Evolutionary conservation across 768 basidiomycete species (phyloP), one percentile per base, ranked within the genome.

Genomic region (Cubamyces lactineus): DNA sequence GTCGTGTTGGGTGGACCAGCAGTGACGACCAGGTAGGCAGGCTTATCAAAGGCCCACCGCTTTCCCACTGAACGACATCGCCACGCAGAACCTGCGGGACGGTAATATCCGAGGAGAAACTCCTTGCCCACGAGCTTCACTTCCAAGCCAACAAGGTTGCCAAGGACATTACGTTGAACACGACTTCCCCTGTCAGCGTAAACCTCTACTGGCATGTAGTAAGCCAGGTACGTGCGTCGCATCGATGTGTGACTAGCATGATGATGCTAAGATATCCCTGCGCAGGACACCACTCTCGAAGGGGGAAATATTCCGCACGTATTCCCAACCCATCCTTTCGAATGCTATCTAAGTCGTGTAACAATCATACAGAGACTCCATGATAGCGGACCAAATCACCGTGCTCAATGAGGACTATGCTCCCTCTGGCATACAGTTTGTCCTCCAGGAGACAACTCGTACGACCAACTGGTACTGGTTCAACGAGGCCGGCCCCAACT

Each of bases 401-500:
- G 76, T 74, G 19, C 61, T 82, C 54, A 82, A 82, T 65, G 24
- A 59, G 6, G 81, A 75, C 45, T 84, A 81, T 65, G 61, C 73
- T 4, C 45, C 53, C 23, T 62, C 73, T n/a, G 77, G 78, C n/a
- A 72, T 80, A 57, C 70, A 71, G 51, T 84, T 77, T 72, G 67
- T 55, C 1, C 78, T 83, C 46, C 78, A 73, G 12, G 68, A 70
- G 41, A 82, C 78, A 17, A 74, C 71, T 50, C 78, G 77, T 48
- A 83, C 79, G 3, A 63, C 72, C 64, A 83, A 81, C 66, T 51
- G 75, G 26, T 67, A 75, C 59, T 85, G 82, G 83, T 85, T 82
- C 74, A 76, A 74, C 67, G 72, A 73, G 17, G 80, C 71, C 55
- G 79, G 74, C 11, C 79, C 78, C 4, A 62, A 55, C 53, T 65